Conservation (phyloP, 352 stramenopile species). For the Plasmopara halstedii region DNA sequence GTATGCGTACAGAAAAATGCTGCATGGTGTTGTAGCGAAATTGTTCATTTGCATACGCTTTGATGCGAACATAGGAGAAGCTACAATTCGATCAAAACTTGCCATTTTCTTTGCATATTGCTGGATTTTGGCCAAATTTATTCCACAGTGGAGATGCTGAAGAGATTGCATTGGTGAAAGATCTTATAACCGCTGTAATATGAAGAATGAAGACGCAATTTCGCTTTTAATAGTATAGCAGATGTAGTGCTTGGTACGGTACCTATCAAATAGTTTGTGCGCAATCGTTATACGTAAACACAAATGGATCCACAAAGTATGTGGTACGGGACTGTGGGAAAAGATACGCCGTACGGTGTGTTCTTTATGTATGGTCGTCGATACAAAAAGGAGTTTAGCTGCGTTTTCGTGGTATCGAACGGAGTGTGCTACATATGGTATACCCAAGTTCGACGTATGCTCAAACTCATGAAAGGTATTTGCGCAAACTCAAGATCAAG, state of each 20-base stretch:
- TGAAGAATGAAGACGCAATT: slow-evolving; percentile 70
- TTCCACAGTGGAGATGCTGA: slow-evolving; percentile 48
- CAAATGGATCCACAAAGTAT: slow-evolving; percentile 73
- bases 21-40: slow-evolving; percentile 92
- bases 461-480: slow-evolving; percentile 62
- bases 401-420: slow-evolving; percentile 76
- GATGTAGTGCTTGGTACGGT: slow-evolving; percentile 68
- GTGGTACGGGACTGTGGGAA: slow-evolving; percentile 71
- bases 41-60: slow-evolving; percentile 91
- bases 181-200: slow-evolving; percentile 64
- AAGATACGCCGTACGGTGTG: slow-evolving; percentile 90
- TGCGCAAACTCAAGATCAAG: slow-evolving; percentile 86
- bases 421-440: slow-evolving; percentile 70
- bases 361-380: slow-evolving; percentile 95
- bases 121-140: slow-evolving; percentile 90
- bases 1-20: slow-evolving; percentile 92
- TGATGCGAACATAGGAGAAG: slow-evolving; percentile 91
- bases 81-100: slow-evolving; percentile 89
- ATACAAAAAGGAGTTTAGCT: slow-evolving; percentile 91
- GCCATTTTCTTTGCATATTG: slow-evolving; percentile 77
- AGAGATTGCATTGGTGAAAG: slow-evolving; percentile 33
- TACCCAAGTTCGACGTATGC: slow-evolving; percentile 59
- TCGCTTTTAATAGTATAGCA: slow-evolving; percentile 68
- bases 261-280: slow-evolving; percentile 78
- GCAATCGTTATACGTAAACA: too few species aligned